A percentile compares a stretch with the other conserved stretches of the same genome.
Conservation (phyloP, 1,139 yeast species). For the Saccharomyces hybrid region DNA sequence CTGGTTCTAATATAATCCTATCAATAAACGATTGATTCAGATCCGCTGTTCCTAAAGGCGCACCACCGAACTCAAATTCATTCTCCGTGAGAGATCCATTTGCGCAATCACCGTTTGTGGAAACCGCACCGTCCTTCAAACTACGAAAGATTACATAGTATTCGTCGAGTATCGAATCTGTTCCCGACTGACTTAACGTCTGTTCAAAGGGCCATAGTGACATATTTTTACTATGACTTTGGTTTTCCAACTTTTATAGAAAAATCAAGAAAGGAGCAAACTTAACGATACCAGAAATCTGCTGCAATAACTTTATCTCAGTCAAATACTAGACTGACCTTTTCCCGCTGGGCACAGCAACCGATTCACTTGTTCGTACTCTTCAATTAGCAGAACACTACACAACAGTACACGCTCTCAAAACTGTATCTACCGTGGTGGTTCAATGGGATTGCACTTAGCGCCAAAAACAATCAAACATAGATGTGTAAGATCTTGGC, state of each 20-base stretch:
- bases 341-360: not conserved
- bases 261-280: not conserved
- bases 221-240: slow-evolving; percentile 24
- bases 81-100: not conserved
- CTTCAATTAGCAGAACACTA: not conserved
- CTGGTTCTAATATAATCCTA: slow-evolving; percentile 55
- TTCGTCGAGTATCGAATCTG: slow-evolving; percentile 33
- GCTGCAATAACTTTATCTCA: not conserved
- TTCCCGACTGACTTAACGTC: slow-evolving; percentile 32
- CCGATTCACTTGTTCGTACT: not conserved
- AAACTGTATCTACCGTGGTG: not conserved
- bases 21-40: slow-evolving; percentile 59
- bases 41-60: not conserved
- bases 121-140: slow-evolving; percentile 10
- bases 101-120: not conserved
- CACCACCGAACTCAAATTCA: not conserved
- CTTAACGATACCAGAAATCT: not conserved
- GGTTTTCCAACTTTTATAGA: not conserved
- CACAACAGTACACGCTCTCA: not conserved
- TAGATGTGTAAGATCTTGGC: not conserved
- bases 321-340: not conserved
- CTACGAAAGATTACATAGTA: slow-evolving; percentile 30
- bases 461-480: not conserved
- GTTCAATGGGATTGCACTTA: not conserved
- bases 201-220: slow-evolving; percentile 45